These are phyloP conservation scores for Cryphonectria naterciae DNA, from an alignment of 2,329 filamentous ascomycete genomes.

Conservation along the genomic window DNA sequence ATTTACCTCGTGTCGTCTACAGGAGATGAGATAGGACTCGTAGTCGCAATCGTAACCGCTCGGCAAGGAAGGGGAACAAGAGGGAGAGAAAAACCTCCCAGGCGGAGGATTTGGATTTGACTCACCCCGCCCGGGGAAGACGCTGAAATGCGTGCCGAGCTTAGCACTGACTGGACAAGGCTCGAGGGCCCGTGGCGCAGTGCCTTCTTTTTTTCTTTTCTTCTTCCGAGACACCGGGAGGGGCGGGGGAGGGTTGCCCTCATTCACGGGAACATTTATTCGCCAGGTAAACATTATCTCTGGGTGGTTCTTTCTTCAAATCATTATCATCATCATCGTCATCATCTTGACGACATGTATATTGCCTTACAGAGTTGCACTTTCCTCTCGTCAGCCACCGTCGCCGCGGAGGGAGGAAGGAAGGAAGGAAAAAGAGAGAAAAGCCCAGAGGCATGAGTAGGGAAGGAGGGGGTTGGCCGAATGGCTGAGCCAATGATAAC, in stretches of 20 bases:
- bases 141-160: neutral
- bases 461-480: neutral
- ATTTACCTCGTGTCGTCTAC: neutral
- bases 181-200: neutral
- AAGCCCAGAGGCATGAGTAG: no score
- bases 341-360: neutral
- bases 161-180: neutral
- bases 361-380: neutral
- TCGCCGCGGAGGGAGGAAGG: neutral
- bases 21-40: neutral
- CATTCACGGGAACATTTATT: neutral
- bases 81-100: no score
- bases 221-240: neutral
- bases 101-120: neutral
- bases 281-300: neutral
- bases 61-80: neutral
- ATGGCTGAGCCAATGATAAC: no score
- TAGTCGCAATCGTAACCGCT: conserved; percentile 1
- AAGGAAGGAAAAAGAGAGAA: neutral
- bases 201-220: neutral
- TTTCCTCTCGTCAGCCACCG: neutral
- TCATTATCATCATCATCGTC: neutral
- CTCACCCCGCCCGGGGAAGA: conserved; percentile 1
- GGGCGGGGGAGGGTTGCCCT: neutral
- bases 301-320: neutral